Conservation (phyloP, 2,329 filamentous ascomycete species). For the Phaeosphaeriaceae sp. region DNA sequence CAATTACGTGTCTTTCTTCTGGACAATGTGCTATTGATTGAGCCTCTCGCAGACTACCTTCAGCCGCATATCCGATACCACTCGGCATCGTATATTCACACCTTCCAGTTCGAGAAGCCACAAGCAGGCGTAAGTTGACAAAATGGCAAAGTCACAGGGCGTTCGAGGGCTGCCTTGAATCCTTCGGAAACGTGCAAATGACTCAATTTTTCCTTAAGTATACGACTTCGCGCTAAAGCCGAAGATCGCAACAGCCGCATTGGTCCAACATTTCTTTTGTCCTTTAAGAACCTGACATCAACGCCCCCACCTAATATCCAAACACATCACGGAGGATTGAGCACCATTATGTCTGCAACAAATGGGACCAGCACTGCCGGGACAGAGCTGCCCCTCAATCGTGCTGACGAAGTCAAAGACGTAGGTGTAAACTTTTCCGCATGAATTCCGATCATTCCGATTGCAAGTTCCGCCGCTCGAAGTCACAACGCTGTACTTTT, state of each 20-base stretch:
- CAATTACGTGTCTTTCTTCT: neutral
- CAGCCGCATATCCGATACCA: neutral
- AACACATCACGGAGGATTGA: neutral
- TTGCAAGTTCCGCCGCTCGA: neutral
- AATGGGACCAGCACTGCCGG: conserved; percentile 15
- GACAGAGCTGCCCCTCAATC: conserved; percentile 31
- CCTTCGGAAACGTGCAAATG: conserved; percentile 5
- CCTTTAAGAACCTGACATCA: neutral
- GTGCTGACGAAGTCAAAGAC: conserved; percentile 49
- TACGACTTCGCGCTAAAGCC: conserved; percentile 14
- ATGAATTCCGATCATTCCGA: conserved; percentile 15
- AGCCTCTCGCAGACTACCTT: neutral
- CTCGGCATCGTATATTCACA: neutral
- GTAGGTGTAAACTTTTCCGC: conserved; percentile 26
- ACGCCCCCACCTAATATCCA: neutral
- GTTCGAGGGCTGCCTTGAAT: neutral
- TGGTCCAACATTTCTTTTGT: neutral
- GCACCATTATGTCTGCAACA: conserved; percentile 1
- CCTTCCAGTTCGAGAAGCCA: neutral
- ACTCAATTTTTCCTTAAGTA: conserved; percentile 10
- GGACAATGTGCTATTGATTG: neutral
- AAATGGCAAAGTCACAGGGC: neutral
- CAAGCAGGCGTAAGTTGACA: neutral
- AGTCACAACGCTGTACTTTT: conserved; percentile 3
- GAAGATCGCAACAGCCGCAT: conserved; percentile 4